These are phyloP conservation scores for Solidago caesia DNA, from an alignment of 129 eudicot species.

Conservation along the genomic window DNA sequence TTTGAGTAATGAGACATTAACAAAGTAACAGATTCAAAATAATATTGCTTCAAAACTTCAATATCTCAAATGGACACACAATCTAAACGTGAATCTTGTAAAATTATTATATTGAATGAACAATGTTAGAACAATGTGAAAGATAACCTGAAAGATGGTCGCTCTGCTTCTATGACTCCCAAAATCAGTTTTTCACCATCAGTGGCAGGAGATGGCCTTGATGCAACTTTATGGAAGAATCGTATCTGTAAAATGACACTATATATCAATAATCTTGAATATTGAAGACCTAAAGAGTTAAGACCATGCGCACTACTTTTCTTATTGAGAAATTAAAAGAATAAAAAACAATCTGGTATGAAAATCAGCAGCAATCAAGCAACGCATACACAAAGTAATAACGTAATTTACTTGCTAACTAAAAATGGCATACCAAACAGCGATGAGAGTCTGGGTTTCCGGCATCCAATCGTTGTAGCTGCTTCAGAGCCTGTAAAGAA, in stretches of 20 bases:
- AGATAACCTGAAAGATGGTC: slow-evolving; percentile 62
- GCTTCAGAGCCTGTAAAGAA: slow-evolving; percentile 51
- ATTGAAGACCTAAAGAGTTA: background rate
- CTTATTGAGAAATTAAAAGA: background rate
- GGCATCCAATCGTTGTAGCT: slow-evolving; percentile 68
- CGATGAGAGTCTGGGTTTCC: slow-evolving; percentile 77
- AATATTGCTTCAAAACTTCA: background rate
- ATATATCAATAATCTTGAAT: background rate
- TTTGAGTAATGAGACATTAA: background rate
- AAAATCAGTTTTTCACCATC: slow-evolving; percentile 73
- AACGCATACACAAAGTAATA: slow-evolving; percentile 1
- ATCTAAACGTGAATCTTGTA: no score
- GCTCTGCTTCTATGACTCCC: slow-evolving; percentile 82
- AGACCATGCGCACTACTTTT: background rate
- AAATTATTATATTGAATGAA: no score
- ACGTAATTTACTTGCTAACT: slow-evolving; percentile 5
- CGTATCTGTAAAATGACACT: slow-evolving; percentile 47
- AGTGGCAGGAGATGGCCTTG: slow-evolving; percentile 71
- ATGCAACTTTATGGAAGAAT: slow-evolving; percentile 73
- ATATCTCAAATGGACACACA: background rate
- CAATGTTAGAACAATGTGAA: background rate
- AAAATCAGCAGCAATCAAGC: background rate
- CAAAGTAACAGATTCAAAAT: background rate
- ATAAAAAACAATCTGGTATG: background rate
- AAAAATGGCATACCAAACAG: slow-evolving; percentile 63